Base-by-base conservation (phyloP, 768 basidiomycete species). In the Tulasnella sp. region DNA sequence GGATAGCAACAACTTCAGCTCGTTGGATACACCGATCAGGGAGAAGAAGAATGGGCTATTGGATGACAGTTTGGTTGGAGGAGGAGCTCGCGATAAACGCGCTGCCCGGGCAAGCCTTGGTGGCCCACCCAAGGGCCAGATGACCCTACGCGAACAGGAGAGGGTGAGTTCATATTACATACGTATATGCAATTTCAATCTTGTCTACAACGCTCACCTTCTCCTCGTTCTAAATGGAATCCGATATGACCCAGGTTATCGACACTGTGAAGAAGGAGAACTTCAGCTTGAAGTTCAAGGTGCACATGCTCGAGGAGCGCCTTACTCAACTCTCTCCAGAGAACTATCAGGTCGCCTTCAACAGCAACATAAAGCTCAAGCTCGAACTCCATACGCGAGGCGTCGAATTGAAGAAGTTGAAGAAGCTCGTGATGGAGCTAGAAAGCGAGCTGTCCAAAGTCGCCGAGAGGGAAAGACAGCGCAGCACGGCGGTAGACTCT, bases 181-280 rank as follows among this genome's bases (percentile, higher is more conserved):
- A 21, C 19, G 21, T 19, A 25, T 22, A 29, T 3, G 49, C 19
- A 27, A 19, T 38, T 27, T 22, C 43, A n/a, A n/a, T 22, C 22
- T 43, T 19, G 15, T 17, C 1, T 11, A 12, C 24, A 11, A 8
- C 22, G 45, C 22, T 22, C 11, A 3, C 9, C 12, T 19, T 25
- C 10, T 30, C 15, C 15, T 17, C 15, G 10, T 25, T 1, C 10
- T 17, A 24, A 34, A 21, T 17, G 27, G 8, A 60, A 31, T 24
- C 43, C 17, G 27, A 43, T n/a, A 10, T 10, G 48, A 15, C 11
- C 11, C 66, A 98, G 93, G 88, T 93, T 70, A 90, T 96, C 68
- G 92, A 98, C 72, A 83, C 83, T 62, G 80, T 92, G 66, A 92
- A 94, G 74, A 96, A 93, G 70, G 93, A 98, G 70, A 94, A 94